Conservation (phyloP, 2,329 filamentous ascomycete species). For the Fusarium burgessii region DNA sequence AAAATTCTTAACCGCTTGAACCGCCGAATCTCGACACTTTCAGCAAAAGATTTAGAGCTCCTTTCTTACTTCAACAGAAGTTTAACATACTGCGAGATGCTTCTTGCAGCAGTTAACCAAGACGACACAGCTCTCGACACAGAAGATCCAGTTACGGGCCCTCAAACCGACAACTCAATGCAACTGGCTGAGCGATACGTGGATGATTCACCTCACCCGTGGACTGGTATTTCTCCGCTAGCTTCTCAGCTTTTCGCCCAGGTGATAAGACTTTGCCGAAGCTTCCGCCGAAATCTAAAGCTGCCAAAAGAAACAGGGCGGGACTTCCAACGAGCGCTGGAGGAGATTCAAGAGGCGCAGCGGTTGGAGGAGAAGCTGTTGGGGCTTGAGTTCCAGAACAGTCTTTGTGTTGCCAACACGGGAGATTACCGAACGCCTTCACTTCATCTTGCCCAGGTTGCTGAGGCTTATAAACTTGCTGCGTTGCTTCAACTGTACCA, state of each 20-base stretch:
- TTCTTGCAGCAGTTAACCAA: conserved; percentile 54
- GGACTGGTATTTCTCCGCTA: conserved; percentile 54
- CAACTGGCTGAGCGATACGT: conserved; percentile 28
- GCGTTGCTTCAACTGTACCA: conserved; percentile 56
- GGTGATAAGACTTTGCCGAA: conserved; percentile 52
- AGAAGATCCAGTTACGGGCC: background rate
- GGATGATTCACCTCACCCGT: conserved; percentile 50
- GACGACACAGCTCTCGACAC: conserved; percentile 23
- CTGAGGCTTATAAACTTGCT: conserved; percentile 56
- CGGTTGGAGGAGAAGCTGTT: conserved; percentile 52
- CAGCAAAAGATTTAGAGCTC: conserved; percentile 45
- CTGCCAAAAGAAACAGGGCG: conserved; percentile 42
- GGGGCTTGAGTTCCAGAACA: conserved; percentile 45
- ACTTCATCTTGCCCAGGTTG: conserved; percentile 51
- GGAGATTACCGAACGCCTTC: conserved; percentile 49
- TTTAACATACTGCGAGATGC: conserved; percentile 57
- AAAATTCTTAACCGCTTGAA: conserved; percentile 46
- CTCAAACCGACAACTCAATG: conserved; percentile 15
- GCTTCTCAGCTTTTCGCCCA: conserved; percentile 52
- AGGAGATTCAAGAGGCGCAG: conserved; percentile 47
- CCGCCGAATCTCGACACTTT: conserved; percentile 21
- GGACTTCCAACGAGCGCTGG: conserved; percentile 44
- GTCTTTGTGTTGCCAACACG: conserved; percentile 41
- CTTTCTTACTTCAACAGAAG: conserved; percentile 55
- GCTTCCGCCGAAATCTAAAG: conserved; percentile 47